These are phyloP conservation scores for Favolaschia claudopus DNA, from an alignment of 768 basidiomycete genomes.

Conservation along the genomic window DNA sequence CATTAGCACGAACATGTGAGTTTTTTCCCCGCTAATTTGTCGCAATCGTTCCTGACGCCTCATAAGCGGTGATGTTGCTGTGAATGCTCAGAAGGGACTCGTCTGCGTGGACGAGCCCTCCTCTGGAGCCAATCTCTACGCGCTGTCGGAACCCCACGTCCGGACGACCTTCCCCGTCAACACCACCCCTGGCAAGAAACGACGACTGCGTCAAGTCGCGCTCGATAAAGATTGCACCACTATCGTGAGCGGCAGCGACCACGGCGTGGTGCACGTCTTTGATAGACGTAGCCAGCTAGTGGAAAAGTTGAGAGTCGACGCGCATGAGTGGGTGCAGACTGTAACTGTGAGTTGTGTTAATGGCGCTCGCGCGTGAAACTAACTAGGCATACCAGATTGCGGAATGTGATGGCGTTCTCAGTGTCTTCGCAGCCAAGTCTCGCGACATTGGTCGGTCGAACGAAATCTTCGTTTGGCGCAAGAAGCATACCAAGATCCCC, in stretches of 20 bases:
- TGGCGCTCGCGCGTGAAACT: slow-evolving; percentile 6
- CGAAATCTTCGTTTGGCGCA: slow-evolving; percentile 17
- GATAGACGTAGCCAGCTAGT: slow-evolving; percentile 18
- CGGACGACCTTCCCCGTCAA: too few relatives aligned
- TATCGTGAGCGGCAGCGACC: slow-evolving; percentile 27
- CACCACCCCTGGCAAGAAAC: background rate
- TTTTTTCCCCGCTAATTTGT: slow-evolving; percentile 1
- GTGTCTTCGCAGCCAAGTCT: slow-evolving; percentile 18
- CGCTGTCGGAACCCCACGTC: too few relatives aligned
- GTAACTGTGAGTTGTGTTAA: slow-evolving; percentile 11
- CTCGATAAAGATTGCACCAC: slow-evolving; percentile 12
- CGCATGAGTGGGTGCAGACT: slow-evolving; percentile 20
- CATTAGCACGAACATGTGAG: slow-evolving; percentile 27
- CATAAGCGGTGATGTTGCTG: slow-evolving; percentile 17
- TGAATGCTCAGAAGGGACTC: slow-evolving; percentile 10
- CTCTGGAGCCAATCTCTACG: too few relatives aligned
- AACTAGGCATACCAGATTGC: slow-evolving; percentile 7
- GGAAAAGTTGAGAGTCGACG: slow-evolving; percentile 18
- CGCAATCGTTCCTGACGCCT: background rate
- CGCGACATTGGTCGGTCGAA: slow-evolving; percentile 5
- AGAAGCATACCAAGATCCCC: slow-evolving; percentile 6
- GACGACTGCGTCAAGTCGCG: background rate
- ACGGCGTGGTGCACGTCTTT: slow-evolving; percentile 27
- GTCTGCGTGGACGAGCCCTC: too few relatives aligned
- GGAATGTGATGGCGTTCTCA: slow-evolving; percentile 14